Conservation (phyloP, 2,329 filamentous ascomycete genomes). For the Fusarium palustre region DNA sequence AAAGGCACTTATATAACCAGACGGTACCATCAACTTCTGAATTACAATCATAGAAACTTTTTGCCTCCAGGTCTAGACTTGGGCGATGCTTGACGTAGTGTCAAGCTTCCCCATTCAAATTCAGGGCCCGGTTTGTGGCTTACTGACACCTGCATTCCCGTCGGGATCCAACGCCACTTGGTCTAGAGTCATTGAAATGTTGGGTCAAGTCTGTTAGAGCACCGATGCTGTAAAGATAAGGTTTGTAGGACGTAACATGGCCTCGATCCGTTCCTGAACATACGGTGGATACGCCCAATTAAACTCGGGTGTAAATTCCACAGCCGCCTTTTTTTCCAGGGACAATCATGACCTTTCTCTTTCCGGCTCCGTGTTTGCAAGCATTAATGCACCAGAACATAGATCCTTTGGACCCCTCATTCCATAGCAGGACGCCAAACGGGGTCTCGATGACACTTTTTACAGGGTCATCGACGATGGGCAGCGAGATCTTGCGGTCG, state of each 20-base stretch:
- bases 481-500: not conserved
- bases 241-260: not conserved
- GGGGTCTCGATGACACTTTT: constrained; percentile 6
- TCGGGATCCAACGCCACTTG: constrained; percentile 8
- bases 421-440: not conserved
- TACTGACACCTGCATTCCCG: constrained; percentile 8
- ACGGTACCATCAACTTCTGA: not conserved
- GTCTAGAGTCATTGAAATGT: not conserved
- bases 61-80: not conserved
- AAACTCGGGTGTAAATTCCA: constrained; percentile 15
- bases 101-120: not conserved
- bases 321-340: not conserved
- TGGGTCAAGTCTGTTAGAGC: not conserved
- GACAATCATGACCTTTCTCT: not conserved
- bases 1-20: constrained; percentile 2
- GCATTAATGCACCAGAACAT: not conserved
- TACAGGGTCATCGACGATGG: constrained; percentile 1
- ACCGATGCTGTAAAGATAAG: not conserved
- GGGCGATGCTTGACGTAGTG: constrained; percentile 11
- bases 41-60: not conserved
- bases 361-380: constrained; percentile 9
- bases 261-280: constrained; percentile 10
- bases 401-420: not conserved
- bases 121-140: constrained; percentile 4
- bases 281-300: not conserved